Evolutionary conservation across 163 green algal species (phyloP).

Genomic region (Scenedesmus sp.): DNA sequence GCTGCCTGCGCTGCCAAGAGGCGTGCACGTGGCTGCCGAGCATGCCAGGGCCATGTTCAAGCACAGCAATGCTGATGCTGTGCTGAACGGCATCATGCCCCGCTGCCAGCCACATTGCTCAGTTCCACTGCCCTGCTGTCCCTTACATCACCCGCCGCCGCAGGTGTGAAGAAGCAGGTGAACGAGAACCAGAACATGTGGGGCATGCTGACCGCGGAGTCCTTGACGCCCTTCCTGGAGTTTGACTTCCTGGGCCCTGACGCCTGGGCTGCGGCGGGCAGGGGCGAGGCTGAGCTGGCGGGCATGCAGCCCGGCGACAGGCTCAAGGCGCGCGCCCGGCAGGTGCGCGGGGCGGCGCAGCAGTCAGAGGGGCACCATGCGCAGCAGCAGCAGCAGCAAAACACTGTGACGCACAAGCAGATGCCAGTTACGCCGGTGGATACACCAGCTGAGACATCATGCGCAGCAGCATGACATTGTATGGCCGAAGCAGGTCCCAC

Average conservation of each 20-base stretch:
- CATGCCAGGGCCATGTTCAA: background rate
- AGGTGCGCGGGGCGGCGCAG: background rate
- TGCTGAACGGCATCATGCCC: no score
- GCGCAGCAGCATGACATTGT: no score
- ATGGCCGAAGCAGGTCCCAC: no score
- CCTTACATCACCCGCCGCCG: background rate
- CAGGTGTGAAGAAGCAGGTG: conserved; percentile 49
- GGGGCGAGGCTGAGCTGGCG: conserved; percentile 17
- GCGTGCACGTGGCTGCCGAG: background rate
- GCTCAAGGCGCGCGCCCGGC: conserved; percentile 33
- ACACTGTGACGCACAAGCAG: no score
- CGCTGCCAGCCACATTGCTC: background rate
- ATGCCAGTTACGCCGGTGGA: no score
- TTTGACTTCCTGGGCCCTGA: conserved; percentile 74
- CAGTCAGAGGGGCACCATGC: no score
- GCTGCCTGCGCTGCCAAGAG: no score
- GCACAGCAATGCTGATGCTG: background rate
- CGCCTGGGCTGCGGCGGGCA: conserved; percentile 29
- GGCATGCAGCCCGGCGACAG: conserved; percentile 6
- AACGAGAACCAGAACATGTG: conserved; percentile 62
- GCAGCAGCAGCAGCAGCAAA: no score
- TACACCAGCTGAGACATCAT: no score
- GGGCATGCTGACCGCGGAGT: conserved; percentile 72
- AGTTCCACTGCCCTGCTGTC: background rate
- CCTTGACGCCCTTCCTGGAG: conserved; percentile 75